A percentile compares a stretch with the other conserved stretches of the same genome.
Conservation (phyloP, 2,329 filamentous ascomycete species). For the Emmonsia crescens region DNA sequence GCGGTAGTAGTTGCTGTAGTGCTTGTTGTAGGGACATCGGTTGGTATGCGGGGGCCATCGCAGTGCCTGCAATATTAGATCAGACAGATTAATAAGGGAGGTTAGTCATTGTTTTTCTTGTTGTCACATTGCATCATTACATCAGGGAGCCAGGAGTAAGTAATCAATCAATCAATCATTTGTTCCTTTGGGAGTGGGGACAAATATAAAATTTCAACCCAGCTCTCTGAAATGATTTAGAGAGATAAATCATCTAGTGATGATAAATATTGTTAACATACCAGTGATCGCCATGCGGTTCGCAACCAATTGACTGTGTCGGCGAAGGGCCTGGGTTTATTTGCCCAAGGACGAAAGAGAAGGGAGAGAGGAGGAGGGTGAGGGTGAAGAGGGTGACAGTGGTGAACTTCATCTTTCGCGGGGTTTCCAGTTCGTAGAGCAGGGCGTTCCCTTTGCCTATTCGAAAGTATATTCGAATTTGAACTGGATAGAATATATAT, state of each 20-base stretch:
- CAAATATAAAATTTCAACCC: background rate
- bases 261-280: background rate
- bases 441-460: too few species aligned
- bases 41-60: conserved; percentile 15
- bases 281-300: conserved; percentile 11
- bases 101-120: background rate
- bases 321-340: conserved; percentile 21
- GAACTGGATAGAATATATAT: background rate
- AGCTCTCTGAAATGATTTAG: background rate
- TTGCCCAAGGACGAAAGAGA: conserved; percentile 13
- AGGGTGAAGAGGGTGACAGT: background rate
- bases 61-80: conserved; percentile 17
- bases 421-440: too few species aligned
- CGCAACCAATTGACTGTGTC: conserved; percentile 15
- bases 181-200: background rate
- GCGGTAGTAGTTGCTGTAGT: conserved; percentile 5
- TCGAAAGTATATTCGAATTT: background rate
- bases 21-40: conserved; percentile 1
- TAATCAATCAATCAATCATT: background rate
- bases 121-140: background rate
- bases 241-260: too few species aligned
- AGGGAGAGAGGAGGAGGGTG: conserved; percentile 7
- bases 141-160: background rate
- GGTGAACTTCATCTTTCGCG: conserved; percentile 10
- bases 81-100: background rate